A percentile compares a stretch with the other conserved stretches of the same genome.
These are phyloP conservation scores for Pseudogymnoascus sp. DNA, from an alignment of 2,329 filamentous ascomycete genomes.

Conservation along the genomic window DNA sequence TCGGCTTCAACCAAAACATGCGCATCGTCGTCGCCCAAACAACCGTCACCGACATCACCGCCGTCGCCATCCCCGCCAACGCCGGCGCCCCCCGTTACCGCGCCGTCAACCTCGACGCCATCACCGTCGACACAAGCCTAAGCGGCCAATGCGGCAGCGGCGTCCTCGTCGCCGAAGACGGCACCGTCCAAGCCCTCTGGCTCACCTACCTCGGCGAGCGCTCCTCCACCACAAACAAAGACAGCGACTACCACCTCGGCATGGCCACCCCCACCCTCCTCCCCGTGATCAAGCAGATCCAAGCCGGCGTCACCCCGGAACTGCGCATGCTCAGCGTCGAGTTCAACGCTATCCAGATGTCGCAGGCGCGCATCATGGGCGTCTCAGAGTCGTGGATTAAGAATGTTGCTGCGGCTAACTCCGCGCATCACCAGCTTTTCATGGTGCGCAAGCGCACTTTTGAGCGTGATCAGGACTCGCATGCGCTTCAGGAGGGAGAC, in stretches of 20 bases:
- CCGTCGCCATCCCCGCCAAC: conserved; percentile 92
- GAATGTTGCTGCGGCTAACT: conserved; percentile 80
- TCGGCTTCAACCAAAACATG: conserved; percentile 96
- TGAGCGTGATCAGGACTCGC: conserved; percentile 53
- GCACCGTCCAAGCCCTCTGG: conserved; percentile 92
- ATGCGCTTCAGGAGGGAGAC: conserved; percentile 77
- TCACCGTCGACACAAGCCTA: conserved; percentile 90
- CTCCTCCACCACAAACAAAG: conserved; percentile 67
- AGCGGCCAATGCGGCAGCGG: conserved; percentile 90
- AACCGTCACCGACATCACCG: conserved; percentile 92
- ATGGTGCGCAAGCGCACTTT: conserved; percentile 90
- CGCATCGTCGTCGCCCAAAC: conserved; percentile 91
- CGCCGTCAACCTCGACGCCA: conserved; percentile 91
- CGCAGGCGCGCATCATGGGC: conserved; percentile 93
- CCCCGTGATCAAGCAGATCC: conserved; percentile 81
- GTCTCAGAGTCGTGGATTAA: conserved; percentile 94
- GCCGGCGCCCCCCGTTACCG: conserved; percentile 85
- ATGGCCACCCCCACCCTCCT: conserved; percentile 82
- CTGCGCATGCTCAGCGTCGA: conserved; percentile 90
- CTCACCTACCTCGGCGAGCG: conserved; percentile 93
- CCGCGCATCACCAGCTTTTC: conserved; percentile 90
- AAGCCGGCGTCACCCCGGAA: conserved; percentile 68
- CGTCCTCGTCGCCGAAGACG: conserved; percentile 81
- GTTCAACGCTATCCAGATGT: conserved; percentile 92
- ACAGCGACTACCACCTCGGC: conserved; percentile 94